phyloP scores from a whole-genome alignment of 176 grass and related monocot genomes.

The Triticum turgidum region DNA sequence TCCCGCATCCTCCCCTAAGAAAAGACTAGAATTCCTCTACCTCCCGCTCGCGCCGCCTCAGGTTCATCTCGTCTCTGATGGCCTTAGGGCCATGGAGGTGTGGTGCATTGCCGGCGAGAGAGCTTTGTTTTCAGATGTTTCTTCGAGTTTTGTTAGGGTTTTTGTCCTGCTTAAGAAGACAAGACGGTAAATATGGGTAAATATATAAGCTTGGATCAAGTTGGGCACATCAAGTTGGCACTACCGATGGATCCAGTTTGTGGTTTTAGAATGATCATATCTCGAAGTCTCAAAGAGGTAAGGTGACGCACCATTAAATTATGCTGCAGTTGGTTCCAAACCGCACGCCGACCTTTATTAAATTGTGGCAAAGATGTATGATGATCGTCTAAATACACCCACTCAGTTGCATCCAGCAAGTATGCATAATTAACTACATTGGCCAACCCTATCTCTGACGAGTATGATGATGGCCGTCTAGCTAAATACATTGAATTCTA shows the following conservation, averaged over 20 bases:
- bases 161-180: no score
- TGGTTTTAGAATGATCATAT: background rate
- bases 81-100: no score
- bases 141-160: no score
- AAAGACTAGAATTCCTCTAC: no score
- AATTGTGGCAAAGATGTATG: background rate
- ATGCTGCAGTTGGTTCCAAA: background rate
- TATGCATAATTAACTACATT: background rate
- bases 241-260: background rate
- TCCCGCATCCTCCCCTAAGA: no score
- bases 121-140: no score
- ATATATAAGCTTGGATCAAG: background rate
- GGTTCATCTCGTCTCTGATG: no score
- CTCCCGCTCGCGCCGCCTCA: no score
- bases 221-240: background rate
- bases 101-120: no score
- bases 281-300: background rate
- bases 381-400: background rate
- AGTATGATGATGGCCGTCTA: background rate
- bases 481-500: background rate
- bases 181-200: no score
- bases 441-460: background rate
- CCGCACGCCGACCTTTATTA: background rate
- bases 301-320: background rate
- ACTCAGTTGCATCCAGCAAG: background rate